Base-by-base conservation (phyloP, 805 yeast species). In the Yarrowia sp. region DNA sequence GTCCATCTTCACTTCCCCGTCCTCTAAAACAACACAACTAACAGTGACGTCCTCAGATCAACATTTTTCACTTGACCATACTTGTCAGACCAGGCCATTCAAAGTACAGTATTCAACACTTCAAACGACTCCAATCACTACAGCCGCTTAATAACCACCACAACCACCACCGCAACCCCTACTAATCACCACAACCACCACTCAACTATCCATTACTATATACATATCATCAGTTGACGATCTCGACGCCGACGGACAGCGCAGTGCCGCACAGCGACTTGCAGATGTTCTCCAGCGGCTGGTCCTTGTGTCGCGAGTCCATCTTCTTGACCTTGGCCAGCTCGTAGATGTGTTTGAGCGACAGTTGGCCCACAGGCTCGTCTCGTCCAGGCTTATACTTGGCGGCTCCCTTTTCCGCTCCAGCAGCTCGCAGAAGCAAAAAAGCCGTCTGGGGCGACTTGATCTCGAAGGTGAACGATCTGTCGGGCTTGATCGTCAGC, bases 391-490 rank as follows among this genome's bases (percentile, higher is more conserved):
- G 84, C 10, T 88, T 86, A 16, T 86, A 81, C 64, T 78, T 80
- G 22, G 84, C 87, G 21, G 90, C 82, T 16, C 99, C 99, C 73
- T 93, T 90, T 24, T 79, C 81, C 14, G 86, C 77, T 1, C 88
- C 88, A 9, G 93, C 90, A 6, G 96, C 96, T 70, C 89, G 86
- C 75, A 88, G 74, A 51, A 94, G 74, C 59, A 94, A 78, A 84
- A 87, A 93, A 0, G 96, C 85, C 0, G 98, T 91, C 2, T 97
- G 90, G 21, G 99, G 99, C 3, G 94, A 83, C 68, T 89, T 91
- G 78, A 89, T 78, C 68, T 88, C 96, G 72, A 94, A 94, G 1
- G 85, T 72, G 72, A 93, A 94, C 0, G 93, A 72, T 74, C 99
- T 82, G 74, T 94, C 98, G n/a, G 97, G 97, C 69, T 84, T 87